phyloP scores from a whole-genome alignment of 225 moss, liverwort and hornwort genomes.

The Thuidium tamariscinum region DNA sequence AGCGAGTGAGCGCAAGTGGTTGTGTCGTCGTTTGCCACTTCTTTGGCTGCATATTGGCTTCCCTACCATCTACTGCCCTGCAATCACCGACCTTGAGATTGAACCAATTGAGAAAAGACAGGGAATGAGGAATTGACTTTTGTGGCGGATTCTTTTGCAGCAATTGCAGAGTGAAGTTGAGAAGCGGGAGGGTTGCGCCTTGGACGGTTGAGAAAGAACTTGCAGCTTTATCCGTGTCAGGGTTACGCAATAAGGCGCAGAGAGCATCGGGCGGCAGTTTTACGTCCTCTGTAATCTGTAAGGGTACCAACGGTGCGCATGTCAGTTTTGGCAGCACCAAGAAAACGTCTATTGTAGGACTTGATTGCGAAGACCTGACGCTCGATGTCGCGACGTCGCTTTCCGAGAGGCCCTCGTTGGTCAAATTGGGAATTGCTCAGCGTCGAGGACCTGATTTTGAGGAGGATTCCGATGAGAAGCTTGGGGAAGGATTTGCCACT shows the following conservation, averaged over 20 bases:
- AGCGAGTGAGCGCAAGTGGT: background rate
- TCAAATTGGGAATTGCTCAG: background rate
- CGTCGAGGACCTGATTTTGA: background rate
- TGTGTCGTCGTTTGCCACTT: background rate
- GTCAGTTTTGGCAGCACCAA: background rate
- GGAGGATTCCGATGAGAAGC: background rate
- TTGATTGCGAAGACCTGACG: background rate
- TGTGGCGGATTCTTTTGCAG: constrained; percentile 5
- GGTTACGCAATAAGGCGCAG: background rate
- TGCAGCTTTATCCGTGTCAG: constrained; percentile 5
- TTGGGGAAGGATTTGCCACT: constrained; percentile 14
- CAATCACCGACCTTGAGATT: background rate
- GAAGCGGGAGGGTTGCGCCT: background rate
- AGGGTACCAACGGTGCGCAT: constrained; percentile 31
- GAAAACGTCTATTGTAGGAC: constrained; percentile 9
- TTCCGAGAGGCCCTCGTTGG: background rate
- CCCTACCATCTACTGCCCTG: background rate
- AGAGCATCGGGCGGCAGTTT: background rate
- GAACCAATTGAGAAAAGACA: background rate
- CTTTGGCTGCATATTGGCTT: background rate
- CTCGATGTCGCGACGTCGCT: background rate
- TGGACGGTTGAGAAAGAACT: constrained; percentile 12
- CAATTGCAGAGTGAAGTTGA: background rate
- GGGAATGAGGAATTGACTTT: background rate
- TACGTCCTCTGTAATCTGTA: background rate